Evolutionary conservation across 495 filamentous ascomycete genomes (phyloP).

Genomic region (Alectoria sarmentosa): DNA sequence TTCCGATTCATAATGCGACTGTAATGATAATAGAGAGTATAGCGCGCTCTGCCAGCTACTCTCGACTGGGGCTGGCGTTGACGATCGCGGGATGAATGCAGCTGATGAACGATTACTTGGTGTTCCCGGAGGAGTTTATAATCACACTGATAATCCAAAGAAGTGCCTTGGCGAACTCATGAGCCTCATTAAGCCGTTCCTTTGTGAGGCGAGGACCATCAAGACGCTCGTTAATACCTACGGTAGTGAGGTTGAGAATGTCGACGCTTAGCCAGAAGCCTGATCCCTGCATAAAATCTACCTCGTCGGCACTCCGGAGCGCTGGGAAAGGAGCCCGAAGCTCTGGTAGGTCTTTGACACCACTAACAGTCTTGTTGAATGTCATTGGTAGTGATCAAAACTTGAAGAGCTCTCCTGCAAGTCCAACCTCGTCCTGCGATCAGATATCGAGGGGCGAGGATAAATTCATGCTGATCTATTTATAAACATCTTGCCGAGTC

Average conservation of each 20-base stretch:
- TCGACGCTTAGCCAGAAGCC: neutral
- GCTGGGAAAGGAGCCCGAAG: slow-evolving; percentile 1
- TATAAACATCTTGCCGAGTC: slow-evolving; percentile 16
- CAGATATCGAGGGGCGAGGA: neutral
- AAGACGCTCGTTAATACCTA: neutral
- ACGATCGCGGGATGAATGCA: neutral
- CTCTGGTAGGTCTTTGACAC: neutral
- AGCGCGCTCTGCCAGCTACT: neutral
- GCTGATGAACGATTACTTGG: neutral
- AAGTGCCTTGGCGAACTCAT: neutral
- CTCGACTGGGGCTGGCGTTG: neutral
- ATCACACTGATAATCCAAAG: neutral
- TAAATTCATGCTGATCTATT: slow-evolving; percentile 10
- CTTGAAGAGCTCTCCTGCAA: neutral
- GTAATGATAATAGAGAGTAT: neutral
- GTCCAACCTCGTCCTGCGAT: neutral
- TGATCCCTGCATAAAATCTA: slow-evolving; percentile 3
- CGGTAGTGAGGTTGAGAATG: neutral
- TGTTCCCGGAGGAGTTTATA: neutral
- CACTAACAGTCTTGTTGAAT: neutral
- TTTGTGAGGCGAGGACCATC: neutral
- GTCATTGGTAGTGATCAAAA: neutral
- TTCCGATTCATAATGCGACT: neutral
- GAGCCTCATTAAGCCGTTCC: neutral
- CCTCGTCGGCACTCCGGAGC: neutral